Evolutionary conservation across 768 basidiomycete species (phyloP).

Genomic region (Fistulinella prunicolor): DNA sequence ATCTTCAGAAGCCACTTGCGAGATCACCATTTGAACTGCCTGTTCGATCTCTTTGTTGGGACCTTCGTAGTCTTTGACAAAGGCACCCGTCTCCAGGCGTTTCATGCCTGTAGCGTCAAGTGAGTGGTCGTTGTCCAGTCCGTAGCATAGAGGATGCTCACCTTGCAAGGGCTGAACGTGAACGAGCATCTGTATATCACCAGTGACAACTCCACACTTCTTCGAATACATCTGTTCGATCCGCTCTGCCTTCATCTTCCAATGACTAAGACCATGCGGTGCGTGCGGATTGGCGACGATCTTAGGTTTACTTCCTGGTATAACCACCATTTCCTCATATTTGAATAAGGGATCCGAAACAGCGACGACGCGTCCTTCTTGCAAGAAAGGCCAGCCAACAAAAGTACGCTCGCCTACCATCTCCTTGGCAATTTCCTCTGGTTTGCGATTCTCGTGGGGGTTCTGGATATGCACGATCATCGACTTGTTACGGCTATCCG

Average conservation of each 20-base stretch:
- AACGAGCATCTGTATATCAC: slow-evolving; percentile 72
- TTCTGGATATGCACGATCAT: slow-evolving; percentile 88
- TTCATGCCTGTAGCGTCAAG: slow-evolving; percentile 63
- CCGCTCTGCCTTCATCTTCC: slow-evolving; percentile 78
- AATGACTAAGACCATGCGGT: slow-evolving; percentile 61
- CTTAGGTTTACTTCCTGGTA: slow-evolving; percentile 49
- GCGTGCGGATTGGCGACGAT: slow-evolving; percentile 73
- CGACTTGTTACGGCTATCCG: slow-evolving; percentile 88
- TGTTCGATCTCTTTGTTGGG: slow-evolving; percentile 79
- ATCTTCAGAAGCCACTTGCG: slow-evolving; percentile 83
- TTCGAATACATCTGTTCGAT: slow-evolving; percentile 89
- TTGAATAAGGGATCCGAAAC: slow-evolving; percentile 86
- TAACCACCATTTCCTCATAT: slow-evolving; percentile 68
- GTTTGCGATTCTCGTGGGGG: slow-evolving; percentile 61
- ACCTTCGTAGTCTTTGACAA: slow-evolving; percentile 93
- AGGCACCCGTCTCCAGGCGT: slow-evolving; percentile 81
- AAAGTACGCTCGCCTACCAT: slow-evolving; percentile 78
- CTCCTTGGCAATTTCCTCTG: slow-evolving; percentile 68
- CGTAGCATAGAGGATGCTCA: slow-evolving; percentile 26
- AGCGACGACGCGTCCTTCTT: slow-evolving; percentile 84
- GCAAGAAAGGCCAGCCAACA: slow-evolving; percentile 91
- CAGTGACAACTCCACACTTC: slow-evolving; percentile 81
- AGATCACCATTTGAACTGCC: slow-evolving; percentile 83
- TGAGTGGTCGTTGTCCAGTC: background rate
- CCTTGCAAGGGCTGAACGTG: slow-evolving; percentile 94